Evolutionary conservation across 192 early-diverging fungal species (phyloP), one percentile per base, ranked within the genome.

Genomic region (Backusella westeae): DNA sequence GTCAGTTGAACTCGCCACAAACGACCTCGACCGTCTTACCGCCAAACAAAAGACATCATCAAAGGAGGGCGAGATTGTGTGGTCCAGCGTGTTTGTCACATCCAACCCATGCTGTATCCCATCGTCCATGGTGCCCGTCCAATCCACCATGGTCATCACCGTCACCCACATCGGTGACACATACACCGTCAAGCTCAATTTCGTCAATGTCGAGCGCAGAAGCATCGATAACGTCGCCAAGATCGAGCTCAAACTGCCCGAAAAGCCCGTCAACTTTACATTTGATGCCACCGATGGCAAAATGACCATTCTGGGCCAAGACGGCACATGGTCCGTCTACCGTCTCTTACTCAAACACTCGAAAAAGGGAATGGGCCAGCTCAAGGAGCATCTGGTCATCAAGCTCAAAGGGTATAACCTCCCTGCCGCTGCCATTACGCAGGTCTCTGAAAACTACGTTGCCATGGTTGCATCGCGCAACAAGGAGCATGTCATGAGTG

Each of bases 91-190:
- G 5, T 86, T 82, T 67, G 81, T 79, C 63, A 86, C 85, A 6
- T 73, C 85, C 34, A 85, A 77, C 9, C 63, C 76, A 26, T 86
- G 83, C 26, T 86, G 81, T 73, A 83, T 88, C 69, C 82, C 87
- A 1, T 75, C 77, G 7, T 78, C 78, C 26, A 83, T 84, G 49
- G 76, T 85, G 4, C 79, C 86, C 19, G 69, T 72, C 4, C 42
- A 74, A n/a, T 81, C 82, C 9, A 75, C 85, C 38, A 70, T 88
- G 44, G 77, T 88, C 10, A 78, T 80, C 71, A 84, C 86, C 2
- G 41, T 85, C 52, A 74, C 77, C 32, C 70, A 67, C 19, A 15
- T 38, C 0, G 72, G 69, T 9, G 75, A 72, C 23, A 9, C 53
- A 34, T 77, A 78, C 9, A 59, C 73, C 6, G 56, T 81, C 21